A percentile compares a stretch with the other conserved stretches of the same genome.
Conservation (phyloP, 192 early-diverging fungal genomes). For the Coemansia asiatica region DNA sequence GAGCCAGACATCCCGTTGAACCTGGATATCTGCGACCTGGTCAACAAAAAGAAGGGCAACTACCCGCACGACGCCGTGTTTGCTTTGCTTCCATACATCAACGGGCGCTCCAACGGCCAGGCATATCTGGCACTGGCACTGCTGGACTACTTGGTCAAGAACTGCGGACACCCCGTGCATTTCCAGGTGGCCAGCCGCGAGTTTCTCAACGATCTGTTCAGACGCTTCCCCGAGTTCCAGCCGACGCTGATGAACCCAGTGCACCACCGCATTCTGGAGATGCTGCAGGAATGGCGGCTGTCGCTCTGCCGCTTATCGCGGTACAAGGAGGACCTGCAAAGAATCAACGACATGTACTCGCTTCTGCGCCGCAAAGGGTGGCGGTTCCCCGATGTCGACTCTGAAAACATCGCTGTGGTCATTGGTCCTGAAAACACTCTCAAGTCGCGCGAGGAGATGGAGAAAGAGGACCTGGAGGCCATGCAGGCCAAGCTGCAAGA, state of each 20-base stretch:
- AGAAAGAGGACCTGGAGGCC: slow-evolving; percentile 83
- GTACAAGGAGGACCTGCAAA: slow-evolving; percentile 88
- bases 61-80: slow-evolving; percentile 58
- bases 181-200: slow-evolving; percentile 94
- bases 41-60: slow-evolving; percentile 86
- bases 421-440: slow-evolving; percentile 59
- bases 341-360: slow-evolving; percentile 95
- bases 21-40: slow-evolving; percentile 93
- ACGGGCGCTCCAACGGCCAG: slow-evolving; percentile 48
- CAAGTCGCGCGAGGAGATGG: slow-evolving; percentile 92
- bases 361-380: slow-evolving; percentile 84
- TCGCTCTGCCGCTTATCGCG: slow-evolving; percentile 84
- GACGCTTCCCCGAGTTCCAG: slow-evolving; percentile 89
- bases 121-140: slow-evolving; percentile 61
- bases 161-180: slow-evolving; percentile 98
- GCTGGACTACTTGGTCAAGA: slow-evolving; percentile 97
- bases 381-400: slow-evolving; percentile 49
- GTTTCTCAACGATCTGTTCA: slow-evolving; percentile 94
- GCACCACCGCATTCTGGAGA: slow-evolving; percentile 82
- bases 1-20: slow-evolving; percentile 85
- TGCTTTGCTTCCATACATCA: slow-evolving; percentile 45
- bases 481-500: slow-evolving; percentile 88
- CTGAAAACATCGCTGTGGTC: slow-evolving; percentile 39
- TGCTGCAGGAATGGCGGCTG: slow-evolving; percentile 94
- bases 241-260: slow-evolving; percentile 65